These are phyloP conservation scores for Chaetomiaceae sp. DNA, from an alignment of 2,329 filamentous ascomycete species.

Conservation along the genomic window DNA sequence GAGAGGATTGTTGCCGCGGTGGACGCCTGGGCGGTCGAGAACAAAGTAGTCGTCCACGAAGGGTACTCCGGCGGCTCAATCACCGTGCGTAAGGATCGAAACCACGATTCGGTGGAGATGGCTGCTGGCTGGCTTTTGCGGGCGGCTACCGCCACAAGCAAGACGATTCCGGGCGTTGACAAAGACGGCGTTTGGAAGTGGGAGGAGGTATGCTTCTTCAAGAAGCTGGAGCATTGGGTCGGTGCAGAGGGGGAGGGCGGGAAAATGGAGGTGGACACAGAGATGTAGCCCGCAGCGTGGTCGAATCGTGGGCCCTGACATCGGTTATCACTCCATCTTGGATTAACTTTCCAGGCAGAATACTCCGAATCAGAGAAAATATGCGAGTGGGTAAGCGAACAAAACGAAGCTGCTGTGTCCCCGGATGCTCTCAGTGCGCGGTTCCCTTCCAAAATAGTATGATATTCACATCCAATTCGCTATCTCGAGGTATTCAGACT, in stretches of 20 bases:
- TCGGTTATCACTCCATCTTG: too few species aligned
- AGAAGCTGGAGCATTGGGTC: background rate
- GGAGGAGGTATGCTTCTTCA: background rate
- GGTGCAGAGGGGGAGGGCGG: background rate
- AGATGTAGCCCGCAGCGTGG: too few species aligned
- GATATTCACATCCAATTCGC: too few species aligned
- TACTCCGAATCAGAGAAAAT: too few species aligned
- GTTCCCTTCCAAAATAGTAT: too few species aligned
- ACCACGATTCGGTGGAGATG: constrained; percentile 6
- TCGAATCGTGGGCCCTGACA: too few species aligned
- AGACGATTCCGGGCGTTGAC: constrained; percentile 1
- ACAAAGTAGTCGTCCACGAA: background rate
- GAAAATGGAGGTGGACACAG: background rate
- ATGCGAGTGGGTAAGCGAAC: too few species aligned
- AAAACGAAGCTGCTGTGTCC: too few species aligned
- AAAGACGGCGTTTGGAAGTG: background rate
- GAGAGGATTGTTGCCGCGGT: background rate
- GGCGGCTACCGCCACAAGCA: background rate
- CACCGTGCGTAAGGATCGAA: background rate
- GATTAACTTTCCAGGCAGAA: too few species aligned
- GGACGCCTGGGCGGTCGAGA: background rate
- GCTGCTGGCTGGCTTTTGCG: background rate
- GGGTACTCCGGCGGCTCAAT: background rate
- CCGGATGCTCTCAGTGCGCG: too few species aligned
- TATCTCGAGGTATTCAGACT: too few species aligned